Evolutionary conservation across 805 yeast species (phyloP), one percentile per base, ranked within the genome.

Genomic region (Yarrowia sp.): DNA sequence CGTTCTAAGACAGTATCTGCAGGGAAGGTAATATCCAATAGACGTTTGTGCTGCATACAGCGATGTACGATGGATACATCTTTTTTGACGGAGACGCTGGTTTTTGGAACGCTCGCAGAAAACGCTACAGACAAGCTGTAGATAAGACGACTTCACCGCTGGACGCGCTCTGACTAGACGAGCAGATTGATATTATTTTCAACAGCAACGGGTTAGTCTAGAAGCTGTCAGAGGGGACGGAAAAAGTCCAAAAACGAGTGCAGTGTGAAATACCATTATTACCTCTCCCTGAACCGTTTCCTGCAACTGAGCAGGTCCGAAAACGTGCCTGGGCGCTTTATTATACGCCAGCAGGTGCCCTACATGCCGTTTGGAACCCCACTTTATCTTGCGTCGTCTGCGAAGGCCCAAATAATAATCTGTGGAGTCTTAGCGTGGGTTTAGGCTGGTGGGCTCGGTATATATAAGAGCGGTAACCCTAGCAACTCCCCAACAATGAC

Each of bases 11-110:
- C 49, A 25, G 4, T 9, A 2, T 4, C 51, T 44, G 51, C 51
- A 44, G 51, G 51, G 51, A 44, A 44, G 51, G 51, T 44, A 44
- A 44, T 44, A 29, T 18, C 13, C 29, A 16, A 44, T 29, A 29
- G 25, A 44, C 51, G 51, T 44, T 42, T 42, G 2, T 13, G 32
- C 19, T 29, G 51, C 51, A 44, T 44, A 22, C 4, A 12, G 10
- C 10, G 24, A 44, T 44, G 49, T n/a, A 16, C 12, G 10, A 5
- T 13, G 25, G 25, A 10, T 35, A 13, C 1, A 3, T 2, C 4
- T 13, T 18, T 18, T 10, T 13, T 18, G 8, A 6, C 13, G n/a
- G 42, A 4, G 10, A 33, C 13, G 12, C 7, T 8, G 29, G 12
- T 14, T 5, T 21, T 18, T 38, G 16, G 6, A 16, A 19, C 1